Evolutionary conservation across 495 filamentous ascomycete genomes (phyloP), one percentile per base, ranked within the genome.

Genomic region (Chaetomidium leptoderma): DNA sequence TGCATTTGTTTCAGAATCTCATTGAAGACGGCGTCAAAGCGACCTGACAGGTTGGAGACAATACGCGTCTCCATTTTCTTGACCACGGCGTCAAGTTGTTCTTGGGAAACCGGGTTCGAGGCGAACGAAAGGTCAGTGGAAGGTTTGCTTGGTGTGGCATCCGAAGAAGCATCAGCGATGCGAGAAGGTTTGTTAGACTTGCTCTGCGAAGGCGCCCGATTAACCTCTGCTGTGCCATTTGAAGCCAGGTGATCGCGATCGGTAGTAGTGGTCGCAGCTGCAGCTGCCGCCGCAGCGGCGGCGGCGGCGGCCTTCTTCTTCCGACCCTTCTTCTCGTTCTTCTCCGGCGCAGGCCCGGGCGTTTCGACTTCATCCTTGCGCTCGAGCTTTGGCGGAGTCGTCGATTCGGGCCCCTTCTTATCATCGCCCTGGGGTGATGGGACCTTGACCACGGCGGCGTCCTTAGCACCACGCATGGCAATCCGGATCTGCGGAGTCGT

Each of bases 1-100:
- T 69, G 60, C 55, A 72, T 71, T 55, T 73, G 71, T 57, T 70
- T 67, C 17, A 76, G 62, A 19, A 81, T 67, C 21, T 73, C 70
- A 26, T 74, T 70, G 53, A 78, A 66, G 17, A 78, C 75, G 11
- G 66, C 50, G 23, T 69, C 66, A 40, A 83, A 72, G 29, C 74
- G 65, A 9, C 66, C 68, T 21, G 73, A 72, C 36, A 83, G 55
- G 50, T 75, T 75, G 29, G 68, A 64, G 40, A 72, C 61, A 33
- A 81, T 69, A 30, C 76, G 70, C 2, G 66, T 68, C 55, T 79
- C 75, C 57, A 81, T 75, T 54, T 70, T 76, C 39, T 70, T 70
- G 24, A 79, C 64, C 24, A 72, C 65, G 5, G 69, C 55, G 29
- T 80, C 76, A 26, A 77, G 71, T 0, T 76, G 66, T 30, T 80